These are phyloP conservation scores for Sporothrix mexicana DNA, from an alignment of 2,329 filamentous ascomycete genomes.

Conservation along the genomic window DNA sequence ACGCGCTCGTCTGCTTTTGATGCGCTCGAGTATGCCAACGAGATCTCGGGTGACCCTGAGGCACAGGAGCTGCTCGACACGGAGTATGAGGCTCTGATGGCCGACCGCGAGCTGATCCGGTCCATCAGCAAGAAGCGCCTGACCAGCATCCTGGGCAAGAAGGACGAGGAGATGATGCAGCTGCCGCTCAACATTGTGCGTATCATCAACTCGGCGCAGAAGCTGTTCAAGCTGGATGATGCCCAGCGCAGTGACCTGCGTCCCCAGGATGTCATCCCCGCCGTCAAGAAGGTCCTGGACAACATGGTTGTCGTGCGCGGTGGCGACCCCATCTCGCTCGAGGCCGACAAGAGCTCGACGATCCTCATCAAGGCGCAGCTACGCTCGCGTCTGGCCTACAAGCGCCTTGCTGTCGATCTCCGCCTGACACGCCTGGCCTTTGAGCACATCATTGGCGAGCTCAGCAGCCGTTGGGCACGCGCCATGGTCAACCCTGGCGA, in stretches of 20 bases:
- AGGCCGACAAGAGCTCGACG: constrained; percentile 88
- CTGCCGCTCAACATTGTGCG: constrained; percentile 89
- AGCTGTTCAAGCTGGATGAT: constrained; percentile 88
- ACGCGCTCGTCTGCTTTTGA: constrained; percentile 65
- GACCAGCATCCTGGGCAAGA: constrained; percentile 51
- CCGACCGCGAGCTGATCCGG: constrained; percentile 78
- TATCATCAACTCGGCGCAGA: constrained; percentile 88
- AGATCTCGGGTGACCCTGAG: constrained; percentile 84
- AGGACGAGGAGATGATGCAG: constrained; percentile 85
- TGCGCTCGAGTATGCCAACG: constrained; percentile 82
- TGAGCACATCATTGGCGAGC: constrained; percentile 86
- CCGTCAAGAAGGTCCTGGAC: constrained; percentile 75
- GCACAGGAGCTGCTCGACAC: constrained; percentile 85
- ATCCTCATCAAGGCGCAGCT: constrained; percentile 91
- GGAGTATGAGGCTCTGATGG: constrained; percentile 79
- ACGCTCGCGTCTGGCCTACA: constrained; percentile 88
- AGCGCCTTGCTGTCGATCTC: constrained; percentile 85
- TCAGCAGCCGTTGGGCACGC: constrained; percentile 86
- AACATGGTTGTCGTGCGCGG: constrained; percentile 87
- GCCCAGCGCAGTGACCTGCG: constrained; percentile 86
- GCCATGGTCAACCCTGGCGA: constrained; percentile 90
- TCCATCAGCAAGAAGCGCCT: constrained; percentile 60
- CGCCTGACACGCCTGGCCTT: constrained; percentile 90
- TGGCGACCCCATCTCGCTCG: constrained; percentile 76
- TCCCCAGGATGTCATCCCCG: constrained; percentile 83